Evolutionary conservation across 2,329 filamentous ascomycete genomes (phyloP), one percentile per base, ranked within the genome.

Genomic region (Parastagonospora nodorum): DNA sequence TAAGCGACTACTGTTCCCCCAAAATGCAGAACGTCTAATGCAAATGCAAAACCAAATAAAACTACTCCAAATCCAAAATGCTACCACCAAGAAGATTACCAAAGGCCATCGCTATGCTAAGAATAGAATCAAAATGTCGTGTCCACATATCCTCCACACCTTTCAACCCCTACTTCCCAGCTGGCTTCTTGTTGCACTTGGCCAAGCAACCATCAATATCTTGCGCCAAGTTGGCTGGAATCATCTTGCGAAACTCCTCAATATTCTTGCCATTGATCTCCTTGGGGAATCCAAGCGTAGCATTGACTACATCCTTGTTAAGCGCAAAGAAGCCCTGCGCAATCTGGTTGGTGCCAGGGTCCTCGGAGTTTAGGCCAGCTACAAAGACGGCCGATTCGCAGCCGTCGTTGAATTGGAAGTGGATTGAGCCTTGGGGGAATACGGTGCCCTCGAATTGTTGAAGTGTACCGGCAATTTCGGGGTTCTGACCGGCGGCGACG

Each of bases 171-270:
- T 15, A 29, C 12, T 32, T 16, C 32, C 15, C 33, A 49, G 45
- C 47, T 2, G 32, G n/a, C 12, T 51, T 30, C 41, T 36, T 49
- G 12, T 59, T 60, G 52, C 82, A 84, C 65, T 75, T 80, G 52
- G 71, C 64, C 61, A 84, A 67, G 67, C 83, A 86, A 54, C 74
- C 61, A 52, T 84, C 78, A 10, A 85, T 77, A 42, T 81, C 81
- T 16, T 77, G 65, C 3, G 82, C 81, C 37, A 84, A 74, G 50
- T 78, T 81, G 8, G 64, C 63, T 12, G 83, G 83, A 35, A 76
- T 74, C 7, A 32, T 32, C 45, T 65, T 64, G 30, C 69, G 44
- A 55, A 77, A 75, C 30, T 61, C 41, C 51, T 73, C 67, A 15
- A 77, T 70, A 49, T 75, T 68, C 51, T 60, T 58, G 2, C 69